These are phyloP conservation scores for Candida tammaniensis DNA, from an alignment of 805 yeast species.

Conservation along the genomic window DNA sequence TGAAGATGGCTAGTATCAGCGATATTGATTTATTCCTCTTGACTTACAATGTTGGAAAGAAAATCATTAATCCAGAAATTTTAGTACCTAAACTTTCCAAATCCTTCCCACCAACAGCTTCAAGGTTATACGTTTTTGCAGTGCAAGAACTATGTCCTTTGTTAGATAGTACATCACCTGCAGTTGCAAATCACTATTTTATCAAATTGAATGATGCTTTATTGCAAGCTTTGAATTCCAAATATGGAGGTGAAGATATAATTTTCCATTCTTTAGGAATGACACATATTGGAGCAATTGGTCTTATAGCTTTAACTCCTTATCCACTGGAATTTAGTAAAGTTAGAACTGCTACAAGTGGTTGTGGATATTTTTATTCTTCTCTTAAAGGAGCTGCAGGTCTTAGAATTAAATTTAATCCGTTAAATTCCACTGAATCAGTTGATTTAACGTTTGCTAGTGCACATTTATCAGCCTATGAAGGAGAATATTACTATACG, in stretches of 20 bases:
- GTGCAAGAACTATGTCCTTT: conserved; percentile 63
- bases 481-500: conserved; percentile 49
- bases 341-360: conserved; percentile 29
- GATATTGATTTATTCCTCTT: conserved; percentile 26
- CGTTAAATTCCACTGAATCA: conserved; percentile 17
- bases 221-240: conserved; percentile 28
- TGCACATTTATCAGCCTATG: conserved; percentile 77
- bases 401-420: conserved; percentile 42
- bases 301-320: conserved; percentile 50
- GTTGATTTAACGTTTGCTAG: conserved; percentile 58
- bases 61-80: conserved; percentile 29
- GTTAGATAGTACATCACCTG: conserved; percentile 49
- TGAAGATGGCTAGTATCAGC: too few relatives aligned
- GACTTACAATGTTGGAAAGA: conserved; percentile 61
- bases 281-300: conserved; percentile 57
- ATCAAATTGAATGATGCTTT: conserved; percentile 33
- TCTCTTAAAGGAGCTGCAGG: conserved; percentile 77
- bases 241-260: conserved; percentile 25
- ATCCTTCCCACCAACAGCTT: conserved; percentile 29
- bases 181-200: conserved; percentile 35
- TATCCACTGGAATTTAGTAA: conserved; percentile 28
- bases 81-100: conserved; percentile 26
- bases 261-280: conserved; percentile 42
- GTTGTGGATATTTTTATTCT: conserved; percentile 59
- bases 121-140: conserved; percentile 57